Evolutionary conservation across 2,329 filamentous ascomycete species (phyloP), one percentile per base, ranked within the genome.

Genomic region (Trichophyton simii): DNA sequence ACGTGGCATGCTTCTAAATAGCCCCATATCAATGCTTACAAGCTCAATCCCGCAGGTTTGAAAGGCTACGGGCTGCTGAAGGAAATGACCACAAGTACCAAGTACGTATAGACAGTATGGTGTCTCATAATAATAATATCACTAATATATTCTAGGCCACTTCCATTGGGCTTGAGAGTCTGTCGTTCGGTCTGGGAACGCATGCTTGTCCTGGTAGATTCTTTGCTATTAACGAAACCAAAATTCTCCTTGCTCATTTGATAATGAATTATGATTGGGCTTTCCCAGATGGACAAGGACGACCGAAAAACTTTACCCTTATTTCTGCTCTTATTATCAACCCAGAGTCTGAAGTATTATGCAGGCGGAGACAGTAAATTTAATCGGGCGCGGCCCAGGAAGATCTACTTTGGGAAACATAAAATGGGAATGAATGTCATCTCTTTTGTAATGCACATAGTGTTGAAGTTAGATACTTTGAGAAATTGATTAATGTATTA

Each of bases 141-240:
- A 3, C 34, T 38, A 38, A 25, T 9, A 11, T 9, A 13, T 54
- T 13, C 22, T 7, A 54, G 50, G 50, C 50, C 15, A 54, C 22
- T 25, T 54, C 50, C 2, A 54, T 62, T 4, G 57, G 60, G 18
- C 44, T 54, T 8, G 62, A 64, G 25, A 57, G 71, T 60, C 59
- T 69, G 41, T 63, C 52, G 0, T 73, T 72, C 62, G 69, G 71
- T 13, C 62, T 67, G 36, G 72, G 72, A 13, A 63, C 65, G 34
- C 68, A 73, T 58, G 68, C 67, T 11, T 72, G 72, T 58, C 71
- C 72, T 8, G 72, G 72, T 1, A 65, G 72, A 11, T 73, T 73
- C 62, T 70, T 75, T 44, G 72, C 70, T 11, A 61, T 65, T 7
- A 69, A 69, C 38, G 69, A 72, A 61, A 66, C 73, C 58, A 74